Evolutionary conservation across 2,329 filamentous ascomycete species (phyloP).

Genomic region (Xylariaceae sp.): DNA sequence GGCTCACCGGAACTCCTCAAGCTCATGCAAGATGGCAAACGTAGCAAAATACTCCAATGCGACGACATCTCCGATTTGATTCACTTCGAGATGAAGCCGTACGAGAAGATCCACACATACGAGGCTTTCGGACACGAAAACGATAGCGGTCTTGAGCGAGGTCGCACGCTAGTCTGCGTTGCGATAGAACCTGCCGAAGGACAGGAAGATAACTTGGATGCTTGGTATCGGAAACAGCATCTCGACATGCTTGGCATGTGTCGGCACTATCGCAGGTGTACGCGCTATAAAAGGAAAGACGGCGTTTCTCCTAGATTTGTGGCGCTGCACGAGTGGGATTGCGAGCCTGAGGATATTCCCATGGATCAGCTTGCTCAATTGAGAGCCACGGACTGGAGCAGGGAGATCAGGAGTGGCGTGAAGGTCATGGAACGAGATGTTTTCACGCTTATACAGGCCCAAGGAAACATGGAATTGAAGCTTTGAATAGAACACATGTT

Average conservation of each 20-base stretch:
- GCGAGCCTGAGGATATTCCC: background rate
- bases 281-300: constrained; percentile 3
- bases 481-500: background rate
- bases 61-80: constrained; percentile 4
- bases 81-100: constrained; percentile 4
- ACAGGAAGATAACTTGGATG: constrained; percentile 1
- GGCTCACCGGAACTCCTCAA: background rate
- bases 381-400: background rate
- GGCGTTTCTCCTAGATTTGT: constrained; percentile 4
- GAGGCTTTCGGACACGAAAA: background rate
- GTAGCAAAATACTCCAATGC: constrained; percentile 1
- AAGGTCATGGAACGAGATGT: constrained; percentile 1
- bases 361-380: background rate
- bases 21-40: background rate
- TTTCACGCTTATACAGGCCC: constrained; percentile 1
- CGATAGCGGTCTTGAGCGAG: background rate
- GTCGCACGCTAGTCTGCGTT: background rate
- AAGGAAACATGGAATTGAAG: background rate
- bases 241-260: background rate
- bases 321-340: constrained; percentile 6
- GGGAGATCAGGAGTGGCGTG: background rate
- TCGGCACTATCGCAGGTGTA: constrained; percentile 4
- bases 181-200: constrained; percentile 4
- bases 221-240: constrained; percentile 6
- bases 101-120: constrained; percentile 8